phyloP scores from a whole-genome alignment of 1,284 basidiomycete species.

The Inonotus hispidus region DNA sequence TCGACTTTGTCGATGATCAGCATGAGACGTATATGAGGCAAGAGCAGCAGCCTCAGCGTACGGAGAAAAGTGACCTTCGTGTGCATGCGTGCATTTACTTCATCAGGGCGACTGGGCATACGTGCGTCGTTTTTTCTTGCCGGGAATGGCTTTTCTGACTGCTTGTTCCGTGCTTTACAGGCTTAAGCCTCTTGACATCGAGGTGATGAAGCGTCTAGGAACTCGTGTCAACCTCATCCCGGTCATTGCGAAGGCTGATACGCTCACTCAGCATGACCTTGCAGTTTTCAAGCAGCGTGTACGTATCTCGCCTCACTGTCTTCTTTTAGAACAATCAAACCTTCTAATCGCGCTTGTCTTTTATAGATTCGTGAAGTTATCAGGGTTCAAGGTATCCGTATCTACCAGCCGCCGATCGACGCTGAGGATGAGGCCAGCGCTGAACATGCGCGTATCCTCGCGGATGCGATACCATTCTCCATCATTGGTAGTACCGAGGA shows the following conservation, averaged over 20 bases:
- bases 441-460: constrained; percentile 85
- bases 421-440: constrained; percentile 83
- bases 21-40: constrained; percentile 99
- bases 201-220: constrained; percentile 97
- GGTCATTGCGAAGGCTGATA: constrained; percentile 97
- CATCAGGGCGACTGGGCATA: constrained; percentile 93
- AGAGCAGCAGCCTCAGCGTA: constrained; percentile 95
- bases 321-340: neutral
- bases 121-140: constrained; percentile 48
- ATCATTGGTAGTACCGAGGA: constrained; percentile 98
- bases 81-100: constrained; percentile 99
- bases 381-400: constrained; percentile 86
- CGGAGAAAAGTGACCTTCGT: constrained; percentile 90
- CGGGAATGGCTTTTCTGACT: constrained; percentile 1
- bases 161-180: constrained; percentile 36
- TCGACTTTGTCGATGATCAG: constrained; percentile 99
- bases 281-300: constrained; percentile 91
- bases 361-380: constrained; percentile 85
- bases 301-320: constrained; percentile 28
- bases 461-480: constrained; percentile 93
- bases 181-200: constrained; percentile 96
- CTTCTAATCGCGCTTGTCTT: neutral
- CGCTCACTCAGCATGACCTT: constrained; percentile 91
- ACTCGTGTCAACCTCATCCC: constrained; percentile 96
- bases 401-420: constrained; percentile 93